A percentile compares a stretch with the other conserved stretches of the same genome.
Conservation (phyloP, 2,329 filamentous ascomycete species). For the Arthrobotrys sinensis region DNA sequence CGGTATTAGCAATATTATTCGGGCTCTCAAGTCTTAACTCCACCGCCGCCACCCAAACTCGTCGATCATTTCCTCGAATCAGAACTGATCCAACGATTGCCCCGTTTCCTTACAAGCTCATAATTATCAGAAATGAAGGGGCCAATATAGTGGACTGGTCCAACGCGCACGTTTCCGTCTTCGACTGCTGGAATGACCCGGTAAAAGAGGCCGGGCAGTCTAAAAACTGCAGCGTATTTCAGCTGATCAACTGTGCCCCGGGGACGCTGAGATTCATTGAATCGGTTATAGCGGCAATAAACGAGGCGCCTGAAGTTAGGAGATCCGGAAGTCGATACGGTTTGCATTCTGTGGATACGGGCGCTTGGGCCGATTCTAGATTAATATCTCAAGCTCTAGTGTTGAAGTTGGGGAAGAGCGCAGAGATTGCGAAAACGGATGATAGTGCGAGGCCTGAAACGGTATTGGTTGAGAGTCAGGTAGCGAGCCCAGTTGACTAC, state of each 20-base stretch:
- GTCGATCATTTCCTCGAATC: too few species aligned
- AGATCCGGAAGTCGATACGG: neutral
- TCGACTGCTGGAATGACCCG: slow-evolving; percentile 32
- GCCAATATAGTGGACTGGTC: too few species aligned
- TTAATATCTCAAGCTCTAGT: neutral
- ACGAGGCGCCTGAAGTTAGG: neutral
- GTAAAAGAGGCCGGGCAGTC: neutral
- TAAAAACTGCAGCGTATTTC: neutral
- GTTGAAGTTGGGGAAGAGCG: neutral
- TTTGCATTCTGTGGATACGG: neutral
- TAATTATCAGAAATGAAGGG: slow-evolving; percentile 14
- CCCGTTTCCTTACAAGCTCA: slow-evolving; percentile 36
- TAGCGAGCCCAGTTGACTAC: neutral
- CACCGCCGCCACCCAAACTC: too few species aligned
- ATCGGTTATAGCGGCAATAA: neutral
- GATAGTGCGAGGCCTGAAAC: neutral
- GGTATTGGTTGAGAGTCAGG: neutral
- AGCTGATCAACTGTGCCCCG: neutral
- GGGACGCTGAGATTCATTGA: neutral
- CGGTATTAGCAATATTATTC: too few species aligned
- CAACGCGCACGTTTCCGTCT: slow-evolving; percentile 1
- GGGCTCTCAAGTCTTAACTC: too few species aligned
- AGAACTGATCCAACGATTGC: neutral
- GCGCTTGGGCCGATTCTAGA: neutral
- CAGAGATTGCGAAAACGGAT: neutral